phyloP scores from a whole-genome alignment of 208 protist genomes.

The Wallacemonas sp. region DNA sequence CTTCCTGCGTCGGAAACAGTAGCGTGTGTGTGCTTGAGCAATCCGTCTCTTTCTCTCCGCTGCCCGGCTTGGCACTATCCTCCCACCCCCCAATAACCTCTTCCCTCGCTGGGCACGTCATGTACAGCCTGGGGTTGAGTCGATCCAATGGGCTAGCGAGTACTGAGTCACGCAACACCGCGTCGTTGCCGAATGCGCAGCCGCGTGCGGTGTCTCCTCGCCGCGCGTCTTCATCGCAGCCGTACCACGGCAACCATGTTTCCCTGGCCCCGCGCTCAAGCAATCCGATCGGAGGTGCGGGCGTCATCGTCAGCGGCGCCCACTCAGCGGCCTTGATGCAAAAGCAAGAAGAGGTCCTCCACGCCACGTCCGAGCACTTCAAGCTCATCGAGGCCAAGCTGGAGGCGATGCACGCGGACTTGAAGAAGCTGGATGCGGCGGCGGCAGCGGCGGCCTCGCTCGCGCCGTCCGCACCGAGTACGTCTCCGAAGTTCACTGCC shows the following conservation, averaged over 20 bases:
- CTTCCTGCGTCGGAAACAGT: too few species aligned
- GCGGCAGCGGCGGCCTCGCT: not conserved
- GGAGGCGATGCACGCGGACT: constrained; percentile 48
- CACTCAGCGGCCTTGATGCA: constrained; percentile 8
- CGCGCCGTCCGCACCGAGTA: not conserved
- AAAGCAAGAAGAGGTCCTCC: constrained; percentile 19
- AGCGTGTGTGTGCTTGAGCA: too few species aligned
- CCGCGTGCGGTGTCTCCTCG: not conserved
- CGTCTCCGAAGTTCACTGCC: not conserved
- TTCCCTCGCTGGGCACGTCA: too few species aligned
- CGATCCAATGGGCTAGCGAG: not conserved
- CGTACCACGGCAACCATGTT: not conserved
- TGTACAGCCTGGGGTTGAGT: constrained; percentile 6
- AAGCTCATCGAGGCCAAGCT: constrained; percentile 47
- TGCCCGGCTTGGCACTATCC: too few species aligned
- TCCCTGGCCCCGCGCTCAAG: constrained; percentile 6
- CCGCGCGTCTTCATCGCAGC: not conserved
- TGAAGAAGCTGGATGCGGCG: constrained; percentile 21
- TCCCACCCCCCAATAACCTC: too few species aligned
- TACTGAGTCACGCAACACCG: not conserved
- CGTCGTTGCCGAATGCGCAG: not conserved
- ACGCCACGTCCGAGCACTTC: constrained; percentile 38
- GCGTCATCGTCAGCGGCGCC: constrained; percentile 7
- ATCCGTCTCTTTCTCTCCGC: too few species aligned
- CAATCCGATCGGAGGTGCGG: constrained; percentile 8